phyloP scores from a whole-genome alignment of 2,329 filamentous ascomycete species.

The Aspergillus floridensis region DNA sequence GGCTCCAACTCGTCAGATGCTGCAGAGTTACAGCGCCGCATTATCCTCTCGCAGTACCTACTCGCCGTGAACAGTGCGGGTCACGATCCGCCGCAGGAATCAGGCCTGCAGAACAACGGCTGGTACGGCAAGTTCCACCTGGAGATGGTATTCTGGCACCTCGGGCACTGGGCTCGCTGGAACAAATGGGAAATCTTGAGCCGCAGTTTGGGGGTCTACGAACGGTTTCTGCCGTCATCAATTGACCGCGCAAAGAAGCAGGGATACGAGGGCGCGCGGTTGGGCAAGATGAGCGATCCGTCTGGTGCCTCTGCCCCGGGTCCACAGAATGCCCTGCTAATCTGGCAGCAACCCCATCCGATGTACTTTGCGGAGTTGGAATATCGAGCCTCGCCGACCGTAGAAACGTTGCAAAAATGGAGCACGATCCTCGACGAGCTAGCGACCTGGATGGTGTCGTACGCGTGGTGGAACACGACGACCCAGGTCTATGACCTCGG shows the following conservation, averaged over 20 bases:
- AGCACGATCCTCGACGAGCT: conserved; percentile 51
- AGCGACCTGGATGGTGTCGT: conserved; percentile 61
- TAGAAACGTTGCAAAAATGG: conserved; percentile 48
- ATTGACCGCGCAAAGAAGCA: conserved; percentile 36
- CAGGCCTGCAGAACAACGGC: conserved; percentile 54
- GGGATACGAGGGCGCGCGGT: conserved; percentile 46
- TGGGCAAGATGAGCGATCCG: conserved; percentile 59
- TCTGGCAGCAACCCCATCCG: conserved; percentile 63
- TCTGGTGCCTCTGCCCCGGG: conserved; percentile 56
- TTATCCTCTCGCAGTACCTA: conserved; percentile 55
- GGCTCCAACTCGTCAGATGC: conserved; percentile 41
- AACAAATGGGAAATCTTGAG: neutral
- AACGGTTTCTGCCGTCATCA: conserved; percentile 44
- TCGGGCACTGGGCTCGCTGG: conserved; percentile 44
- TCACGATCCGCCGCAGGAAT: conserved; percentile 26
- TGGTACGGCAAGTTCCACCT: conserved; percentile 59
- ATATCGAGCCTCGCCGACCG: conserved; percentile 48
- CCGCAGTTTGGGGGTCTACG: conserved; percentile 33
- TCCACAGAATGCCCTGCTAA: conserved; percentile 59
- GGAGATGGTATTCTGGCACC: conserved; percentile 57
- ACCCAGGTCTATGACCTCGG: conserved; percentile 55
- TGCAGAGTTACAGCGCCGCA: conserved; percentile 52
- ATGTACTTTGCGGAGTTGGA: conserved; percentile 61
- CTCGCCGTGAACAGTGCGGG: conserved; percentile 49
- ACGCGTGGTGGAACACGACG: conserved; percentile 54